Base-by-base conservation (phyloP, 1,284 basidiomycete species). In the Ustanciosporium gigantosporum region DNA sequence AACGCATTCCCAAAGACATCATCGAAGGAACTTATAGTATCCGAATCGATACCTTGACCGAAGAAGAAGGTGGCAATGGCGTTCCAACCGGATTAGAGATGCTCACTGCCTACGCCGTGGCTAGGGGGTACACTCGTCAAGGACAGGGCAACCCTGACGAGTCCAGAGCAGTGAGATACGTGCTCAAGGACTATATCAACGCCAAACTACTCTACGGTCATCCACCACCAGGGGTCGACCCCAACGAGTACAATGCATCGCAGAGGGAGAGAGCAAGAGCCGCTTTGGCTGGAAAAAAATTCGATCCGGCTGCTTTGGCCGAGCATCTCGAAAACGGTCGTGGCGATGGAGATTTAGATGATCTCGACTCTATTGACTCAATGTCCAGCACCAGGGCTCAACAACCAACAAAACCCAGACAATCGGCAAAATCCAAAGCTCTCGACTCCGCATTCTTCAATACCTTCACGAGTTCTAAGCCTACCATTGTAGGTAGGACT, bases 61-160 rank as follows among this genome's bases (percentile, higher is more conserved):
- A 82, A 1, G 91, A 94, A 72, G 94, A 96, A 66, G 92, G 92
- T 3, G 91, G 92, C 2, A 85, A 88, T 51, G 90, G 88, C 3
- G 66, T 79, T 41, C 83, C 91, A 15, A 87, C 85, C 0, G 90
- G 90, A 25, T 86, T 91, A 71, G 89, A 92, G 73, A 82, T 98
- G 44, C 81, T 98, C 19, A 84, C 89, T 21, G 83, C 91, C 4
- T 94, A 95, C 82, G 92, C 93, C 0, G 58, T 74, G 4, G 74
- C 56, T n/a, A 83, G 94, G 68, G 95, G 95, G 21, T 94, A 89
- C 79, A 89, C 88, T 67, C 86, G 94, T 37, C 86, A 93, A 9
- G 92, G 94, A 1, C 91, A 94, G 80, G 95, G 95, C 41, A 95
- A 94, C 78, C 93, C 95, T 2, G 95, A 99, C 76, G 93, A 96